Evolutionary conservation across 75 land plant species (phyloP).

Genomic region (Chamaecyparis obtusa): DNA sequence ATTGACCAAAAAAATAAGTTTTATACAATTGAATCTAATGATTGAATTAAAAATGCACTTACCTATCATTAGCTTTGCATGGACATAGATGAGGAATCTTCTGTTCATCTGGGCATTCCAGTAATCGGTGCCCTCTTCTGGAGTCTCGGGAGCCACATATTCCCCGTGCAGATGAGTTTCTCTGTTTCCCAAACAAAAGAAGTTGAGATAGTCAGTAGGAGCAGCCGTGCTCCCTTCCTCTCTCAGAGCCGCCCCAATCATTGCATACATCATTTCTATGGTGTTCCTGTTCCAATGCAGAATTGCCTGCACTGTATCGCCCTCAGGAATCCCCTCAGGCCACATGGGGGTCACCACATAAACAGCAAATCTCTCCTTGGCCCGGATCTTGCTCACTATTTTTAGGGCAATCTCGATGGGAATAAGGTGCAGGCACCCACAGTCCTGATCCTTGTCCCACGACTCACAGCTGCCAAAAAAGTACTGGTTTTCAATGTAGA

Average conservation of each 20-base stretch:
- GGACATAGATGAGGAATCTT: slow-evolving; percentile 89
- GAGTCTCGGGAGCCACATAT: slow-evolving; percentile 48
- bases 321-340: slow-evolving; percentile 87
- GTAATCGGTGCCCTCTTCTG: slow-evolving; percentile 44
- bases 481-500: slow-evolving; percentile 89
- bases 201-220: slow-evolving; percentile 75
- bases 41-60: neutral
- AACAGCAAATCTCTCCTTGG: slow-evolving; percentile 62
- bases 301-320: slow-evolving; percentile 70
- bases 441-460: slow-evolving; percentile 57
- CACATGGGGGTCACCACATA: slow-evolving; percentile 85
- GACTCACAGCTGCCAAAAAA: slow-evolving; percentile 76
- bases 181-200: slow-evolving; percentile 86
- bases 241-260: slow-evolving; percentile 51
- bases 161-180: slow-evolving; percentile 43
- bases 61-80: slow-evolving; percentile 91
- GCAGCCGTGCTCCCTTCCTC: slow-evolving; percentile 16
- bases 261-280: slow-evolving; percentile 73
- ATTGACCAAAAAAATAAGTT: no score
- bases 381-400: slow-evolving; percentile 67
- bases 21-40: neutral
- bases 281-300: slow-evolving; percentile 83
- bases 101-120: slow-evolving; percentile 62
- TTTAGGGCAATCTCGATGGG: slow-evolving; percentile 76
- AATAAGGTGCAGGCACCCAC: slow-evolving; percentile 68